Evolutionary conservation across 768 basidiomycete species (phyloP).

Genomic region (Suillus weaverae): DNA sequence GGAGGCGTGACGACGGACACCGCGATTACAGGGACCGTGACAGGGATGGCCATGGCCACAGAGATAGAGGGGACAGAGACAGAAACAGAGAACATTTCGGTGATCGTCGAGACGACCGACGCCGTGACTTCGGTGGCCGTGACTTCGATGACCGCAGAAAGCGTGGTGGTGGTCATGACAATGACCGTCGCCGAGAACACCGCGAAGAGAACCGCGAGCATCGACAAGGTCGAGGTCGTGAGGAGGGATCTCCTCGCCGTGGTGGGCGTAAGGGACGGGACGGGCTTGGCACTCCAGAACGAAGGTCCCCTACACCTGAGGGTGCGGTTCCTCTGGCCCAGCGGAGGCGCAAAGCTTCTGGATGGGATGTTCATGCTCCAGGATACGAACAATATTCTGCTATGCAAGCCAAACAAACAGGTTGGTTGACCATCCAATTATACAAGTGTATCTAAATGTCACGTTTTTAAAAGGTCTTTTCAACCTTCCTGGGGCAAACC

Average conservation of each 20-base stretch:
- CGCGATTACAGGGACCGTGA: slow-evolving; percentile 53
- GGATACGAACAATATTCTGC: slow-evolving; percentile 95
- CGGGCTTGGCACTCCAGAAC: slow-evolving; percentile 66
- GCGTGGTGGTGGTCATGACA: slow-evolving; percentile 42
- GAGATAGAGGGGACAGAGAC: slow-evolving; percentile 37
- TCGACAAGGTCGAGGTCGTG: slow-evolving; percentile 28
- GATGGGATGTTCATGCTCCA: slow-evolving; percentile 95
- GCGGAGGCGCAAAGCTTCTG: slow-evolving; percentile 83
- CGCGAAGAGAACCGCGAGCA: slow-evolving; percentile 42
- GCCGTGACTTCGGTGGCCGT: slow-evolving; percentile 48
- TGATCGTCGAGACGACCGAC: slow-evolving; percentile 49
- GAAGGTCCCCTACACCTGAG: slow-evolving; percentile 89
- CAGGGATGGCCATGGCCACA: slow-evolving; percentile 36
- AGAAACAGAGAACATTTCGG: slow-evolving; percentile 38
- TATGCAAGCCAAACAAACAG: slow-evolving; percentile 97
- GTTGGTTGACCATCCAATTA: slow-evolving; percentile 39
- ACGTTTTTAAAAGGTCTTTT: slow-evolving; percentile 67
- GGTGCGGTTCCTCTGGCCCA: slow-evolving; percentile 80
- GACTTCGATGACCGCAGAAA: slow-evolving; percentile 48
- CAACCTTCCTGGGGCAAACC: slow-evolving; percentile 93
- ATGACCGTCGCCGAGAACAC: slow-evolving; percentile 50
- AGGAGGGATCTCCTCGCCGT: slow-evolving; percentile 41
- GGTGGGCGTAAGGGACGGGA: slow-evolving; percentile 49
- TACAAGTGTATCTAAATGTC: slow-evolving; percentile 13
- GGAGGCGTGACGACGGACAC: slow-evolving; percentile 59